These are phyloP conservation scores for Xylariaceae sp. DNA, from an alignment of 2,329 filamentous ascomycete genomes.

Conservation along the genomic window DNA sequence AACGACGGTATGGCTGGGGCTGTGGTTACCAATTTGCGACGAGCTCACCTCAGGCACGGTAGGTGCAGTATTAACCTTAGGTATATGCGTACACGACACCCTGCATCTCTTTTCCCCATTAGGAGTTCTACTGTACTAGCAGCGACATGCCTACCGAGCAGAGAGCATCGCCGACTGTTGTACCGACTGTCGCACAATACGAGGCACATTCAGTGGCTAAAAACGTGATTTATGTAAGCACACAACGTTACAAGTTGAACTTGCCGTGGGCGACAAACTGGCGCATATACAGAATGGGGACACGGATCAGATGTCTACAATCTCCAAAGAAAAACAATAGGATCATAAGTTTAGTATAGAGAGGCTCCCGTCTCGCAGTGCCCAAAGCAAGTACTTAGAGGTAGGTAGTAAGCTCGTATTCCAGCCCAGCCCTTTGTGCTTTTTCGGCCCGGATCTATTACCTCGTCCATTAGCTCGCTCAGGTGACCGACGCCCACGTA, in stretches of 20 bases:
- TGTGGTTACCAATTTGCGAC: conserved; percentile 1
- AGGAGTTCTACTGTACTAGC: no score
- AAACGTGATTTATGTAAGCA: no score
- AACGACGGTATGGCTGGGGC: conserved; percentile 22
- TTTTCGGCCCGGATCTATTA: background rate
- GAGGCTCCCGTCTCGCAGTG: no score
- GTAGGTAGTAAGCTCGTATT: no score
- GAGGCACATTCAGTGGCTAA: conserved; percentile 1
- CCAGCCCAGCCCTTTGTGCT: background rate
- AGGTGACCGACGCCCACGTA: background rate
- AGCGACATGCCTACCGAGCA: no score
- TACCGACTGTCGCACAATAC: background rate
- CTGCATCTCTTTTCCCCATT: background rate
- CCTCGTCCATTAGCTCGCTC: background rate
- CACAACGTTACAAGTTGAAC: conserved; percentile 19
- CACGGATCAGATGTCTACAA: no score
- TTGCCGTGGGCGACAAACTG: background rate
- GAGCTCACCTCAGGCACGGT: background rate
- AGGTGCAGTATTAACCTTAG: background rate
- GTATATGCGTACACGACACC: background rate
- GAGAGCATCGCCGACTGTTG: background rate
- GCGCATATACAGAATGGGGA: no score
- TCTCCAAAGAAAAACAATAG: no score
- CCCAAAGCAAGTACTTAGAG: no score
- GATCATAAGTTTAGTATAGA: no score